Base-by-base conservation (phyloP, 208 protist genomes). In the Leishmania braziliensis region DNA sequence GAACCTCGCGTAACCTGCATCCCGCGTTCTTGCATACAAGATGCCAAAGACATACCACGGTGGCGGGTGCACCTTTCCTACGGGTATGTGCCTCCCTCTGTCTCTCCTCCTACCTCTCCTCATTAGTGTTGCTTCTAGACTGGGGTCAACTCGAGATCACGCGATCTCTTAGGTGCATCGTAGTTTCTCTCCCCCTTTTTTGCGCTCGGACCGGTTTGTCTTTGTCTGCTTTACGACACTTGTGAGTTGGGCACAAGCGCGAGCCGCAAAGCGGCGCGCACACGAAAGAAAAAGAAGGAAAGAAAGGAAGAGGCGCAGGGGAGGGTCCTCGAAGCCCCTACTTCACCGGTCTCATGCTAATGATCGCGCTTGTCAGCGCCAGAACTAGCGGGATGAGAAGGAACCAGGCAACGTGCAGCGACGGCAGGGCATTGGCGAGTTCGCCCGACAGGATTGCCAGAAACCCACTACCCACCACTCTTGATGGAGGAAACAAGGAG, bases 401-500 rank as follows among this genome's bases (percentile, higher is more conserved):
- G 51, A 81, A 85, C 29, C 68, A 43, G 16, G 58, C 26, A 20
- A 75, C 53, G 23, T 62, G 81, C 76, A 62, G n/a, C 53, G 69
- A 65, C 43, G 63, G 9, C 4, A 51, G 51, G 36, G 12, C 18
- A 16, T 53, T 39, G 5, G 16, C 16, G 1, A 70, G 0, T 26
- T 70, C 56, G 14, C 5, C 10, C 68, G 54, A 36, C 5, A 79
- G 39, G 65, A n/a, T 63, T 1, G 56, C 54, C 26, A 85, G 50
- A 51, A 74, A 36, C 1, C 70, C 76, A 33, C 36, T 43, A 26
- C 48, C 43, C 14, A 8, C 77, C 3, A 62, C 33, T 2, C n/a
- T 2, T 16, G 70, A 58, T 54, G 71, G 14, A 26, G 81, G 81
- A 20, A 85, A 85, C 18, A 85, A 72, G 10, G 77, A 23, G 18